Evolutionary conservation across 768 basidiomycete genomes (phyloP).

Genomic region (Collybiopsis confluens): DNA sequence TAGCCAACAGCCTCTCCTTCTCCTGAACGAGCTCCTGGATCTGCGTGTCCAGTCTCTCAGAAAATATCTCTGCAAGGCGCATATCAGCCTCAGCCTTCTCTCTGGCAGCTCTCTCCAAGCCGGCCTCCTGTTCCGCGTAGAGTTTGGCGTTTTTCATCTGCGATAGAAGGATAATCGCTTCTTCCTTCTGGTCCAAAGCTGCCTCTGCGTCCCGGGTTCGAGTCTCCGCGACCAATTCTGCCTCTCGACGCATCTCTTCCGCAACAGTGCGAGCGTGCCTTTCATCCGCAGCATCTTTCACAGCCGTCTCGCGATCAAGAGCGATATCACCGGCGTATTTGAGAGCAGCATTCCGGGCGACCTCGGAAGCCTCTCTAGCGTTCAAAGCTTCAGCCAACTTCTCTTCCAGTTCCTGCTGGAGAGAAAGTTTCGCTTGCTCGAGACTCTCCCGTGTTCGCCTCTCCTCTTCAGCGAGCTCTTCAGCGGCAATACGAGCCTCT

Average conservation of each 20-base stretch:
- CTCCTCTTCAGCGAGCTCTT: not conserved
- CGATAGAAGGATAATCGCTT: not conserved
- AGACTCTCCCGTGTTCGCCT: not conserved
- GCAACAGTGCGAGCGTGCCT: not conserved
- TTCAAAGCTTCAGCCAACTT: not conserved
- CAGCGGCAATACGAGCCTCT: not conserved
- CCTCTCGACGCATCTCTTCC: not conserved
- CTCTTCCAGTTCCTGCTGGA: not conserved
- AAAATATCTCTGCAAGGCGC: not conserved
- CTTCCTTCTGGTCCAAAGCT: not conserved
- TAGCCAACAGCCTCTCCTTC: not conserved
- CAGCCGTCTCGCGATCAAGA: conserved; percentile 3
- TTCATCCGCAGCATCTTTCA: not conserved
- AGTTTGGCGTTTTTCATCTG: not conserved
- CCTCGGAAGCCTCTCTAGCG: not conserved
- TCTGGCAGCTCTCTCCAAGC: not conserved
- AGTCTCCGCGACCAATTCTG: not conserved
- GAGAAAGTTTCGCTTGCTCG: not conserved
- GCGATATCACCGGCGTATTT: conserved; percentile 9
- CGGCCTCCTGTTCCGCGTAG: not conserved
- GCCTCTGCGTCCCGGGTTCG: not conserved
- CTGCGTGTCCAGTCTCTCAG: not conserved
- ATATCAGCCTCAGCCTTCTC: conserved; percentile 1
- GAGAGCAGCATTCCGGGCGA: not conserved
- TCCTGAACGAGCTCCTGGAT: not conserved